Evolutionary conservation across 805 yeast species (phyloP), one percentile per base, ranked within the genome.

Genomic region (Teunomyces kruisii): DNA sequence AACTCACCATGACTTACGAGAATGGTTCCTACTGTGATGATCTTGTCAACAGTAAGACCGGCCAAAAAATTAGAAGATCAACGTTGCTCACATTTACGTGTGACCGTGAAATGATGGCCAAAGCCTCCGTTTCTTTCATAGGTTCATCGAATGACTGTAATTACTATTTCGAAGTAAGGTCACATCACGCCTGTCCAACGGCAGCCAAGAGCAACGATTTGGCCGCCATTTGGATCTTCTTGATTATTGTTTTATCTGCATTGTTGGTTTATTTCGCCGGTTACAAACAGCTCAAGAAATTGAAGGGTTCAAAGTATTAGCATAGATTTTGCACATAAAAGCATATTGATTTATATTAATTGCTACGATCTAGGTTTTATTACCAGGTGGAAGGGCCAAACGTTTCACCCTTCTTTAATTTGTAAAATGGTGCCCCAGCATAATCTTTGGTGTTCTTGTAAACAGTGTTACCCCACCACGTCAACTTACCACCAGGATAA

Each of bases 121-220:
- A 79, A 48, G 94, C 91, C 0, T 72, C 79, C 29, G 70, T 88
- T 0, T 76, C 86, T 13, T 88, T 75, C 59, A 76, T 89, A 27
- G 94, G 94, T 1, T 80, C 81, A 6, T 57, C 79, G 33, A 79
- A 88, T 60, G 87, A 89, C 50, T 89, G 97, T 64, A 80, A 84
- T 30, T 89, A 87, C 62, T 79, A 84, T 57, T 89, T 89, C 61
- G 96, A 89, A 58, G 89, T 88, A 27, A 68, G 89, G 52, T 86
- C 96, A 3, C 81, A 87, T 35, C 86, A 84, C 65, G 96, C 96
- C 0, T 89, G 97, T 63, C 88, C 96, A 0, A 84, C 90, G 52
- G 81, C 87, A 8, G 81, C 83, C 42, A 78, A 81, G 53, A 79
- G 75, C 9, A 84, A 83, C 56, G 81, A 85, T 48, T 64, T 79